Conservation (phyloP, 2,329 filamentous ascomycete species). For the Fusarium chlamydosporum region DNA sequence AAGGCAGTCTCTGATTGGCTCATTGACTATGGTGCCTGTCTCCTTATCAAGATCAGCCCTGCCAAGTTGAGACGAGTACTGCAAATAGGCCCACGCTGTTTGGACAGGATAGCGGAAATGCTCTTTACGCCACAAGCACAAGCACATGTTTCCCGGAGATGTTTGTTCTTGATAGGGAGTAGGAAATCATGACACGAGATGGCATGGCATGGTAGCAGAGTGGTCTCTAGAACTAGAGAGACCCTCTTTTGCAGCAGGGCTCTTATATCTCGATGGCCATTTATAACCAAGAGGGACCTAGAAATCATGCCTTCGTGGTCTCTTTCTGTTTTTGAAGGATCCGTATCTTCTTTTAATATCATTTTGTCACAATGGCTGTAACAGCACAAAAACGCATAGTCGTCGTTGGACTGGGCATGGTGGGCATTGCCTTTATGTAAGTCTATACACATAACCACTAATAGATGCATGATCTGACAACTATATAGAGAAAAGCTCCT, state of each 20-base stretch:
- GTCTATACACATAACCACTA: conserved; percentile 52
- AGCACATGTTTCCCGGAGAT: conserved; percentile 43
- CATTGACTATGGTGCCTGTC: conserved; percentile 7
- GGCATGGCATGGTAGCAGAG: conserved; percentile 23
- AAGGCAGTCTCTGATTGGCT: conserved; percentile 40
- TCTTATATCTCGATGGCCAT: conserved; percentile 16
- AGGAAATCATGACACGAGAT: conserved; percentile 23
- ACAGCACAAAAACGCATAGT: conserved; percentile 74
- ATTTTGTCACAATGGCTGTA: conserved; percentile 37
- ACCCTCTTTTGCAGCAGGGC: conserved; percentile 35
- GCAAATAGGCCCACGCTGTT: conserved; percentile 30
- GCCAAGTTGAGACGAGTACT: conserved; percentile 16
- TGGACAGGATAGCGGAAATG: conserved; percentile 43
- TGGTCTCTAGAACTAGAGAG: conserved; percentile 16
- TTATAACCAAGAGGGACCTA: conserved; percentile 39
- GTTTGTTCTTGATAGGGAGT: conserved; percentile 42
- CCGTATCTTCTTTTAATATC: conserved; percentile 5
- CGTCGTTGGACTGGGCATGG: conserved; percentile 92
- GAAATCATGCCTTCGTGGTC: background rate
- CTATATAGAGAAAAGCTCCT: conserved; percentile 82
- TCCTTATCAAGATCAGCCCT: conserved; percentile 48
- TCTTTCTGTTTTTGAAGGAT: background rate
- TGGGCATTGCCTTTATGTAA: conserved; percentile 89
- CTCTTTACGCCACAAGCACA: conserved; percentile 30
- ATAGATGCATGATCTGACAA: conserved; percentile 23